Base-by-base conservation (phyloP, 2,329 filamentous ascomycete species). In the Aaosphaeria pasadenensis region DNA sequence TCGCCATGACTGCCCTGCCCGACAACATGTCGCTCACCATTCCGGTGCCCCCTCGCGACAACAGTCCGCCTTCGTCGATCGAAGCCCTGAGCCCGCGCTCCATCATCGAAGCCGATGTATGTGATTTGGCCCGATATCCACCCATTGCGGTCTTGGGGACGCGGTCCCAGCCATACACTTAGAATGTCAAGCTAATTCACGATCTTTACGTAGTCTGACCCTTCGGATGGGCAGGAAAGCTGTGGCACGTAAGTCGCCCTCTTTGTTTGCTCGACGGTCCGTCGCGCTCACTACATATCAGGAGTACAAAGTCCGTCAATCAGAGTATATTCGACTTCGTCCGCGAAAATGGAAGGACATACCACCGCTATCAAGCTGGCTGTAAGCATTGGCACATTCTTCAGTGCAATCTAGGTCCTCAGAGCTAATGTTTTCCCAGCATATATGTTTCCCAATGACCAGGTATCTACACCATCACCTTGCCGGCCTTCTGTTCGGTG, bases 281-380 rank as follows among this genome's bases (percentile, higher is more conserved):
- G n/a, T 45, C 47, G 35, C 38, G 48, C 59, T 65, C 39, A 65
- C 56, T 13, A 42, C 39, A 6, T 9, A 33, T 11, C 56, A 70
- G 69, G 43, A 68, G 67, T 50, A 68, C 68, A 6, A 62, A 67
- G 46, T 72, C 68, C 33, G 62, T 71, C 52, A 70, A 66, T 38
- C 60, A 65, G 48, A 71, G 67, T 55, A 70, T 72, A 35, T 67
- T 62, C 53, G 64, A 71, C 53, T 69, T 64, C 46, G 58, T 71
- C 36, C 64, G 62, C 49, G 66, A 70, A 50, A 70, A 72, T 60
- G 71, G 71, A 48, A 58, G 70, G 48, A 71, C 69, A 29, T 73
- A 73, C 52, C 69, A 72, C 45, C 57, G 64, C 35, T 71, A 69
- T 46, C 63, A 64, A 48, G 63, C 67, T 17, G 71, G 70, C 47